Percentiles rank a stretch among this genome's conserved stretches.
These are phyloP conservation scores for Trypanosoma melophagium DNA, from an alignment of 208 protist genomes.

Conservation along the genomic window DNA sequence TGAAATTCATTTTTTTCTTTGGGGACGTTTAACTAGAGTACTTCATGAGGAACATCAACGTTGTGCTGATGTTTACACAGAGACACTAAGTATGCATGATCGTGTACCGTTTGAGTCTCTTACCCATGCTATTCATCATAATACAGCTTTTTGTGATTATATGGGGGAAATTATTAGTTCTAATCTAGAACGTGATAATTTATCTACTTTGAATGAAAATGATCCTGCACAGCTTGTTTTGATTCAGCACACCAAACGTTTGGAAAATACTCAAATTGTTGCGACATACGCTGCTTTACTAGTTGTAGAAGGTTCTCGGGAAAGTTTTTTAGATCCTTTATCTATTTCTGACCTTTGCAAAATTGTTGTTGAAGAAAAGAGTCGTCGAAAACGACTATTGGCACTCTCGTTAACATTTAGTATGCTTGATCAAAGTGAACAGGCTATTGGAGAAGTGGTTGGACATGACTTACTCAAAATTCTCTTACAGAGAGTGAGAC, in stretches of 20 bases:
- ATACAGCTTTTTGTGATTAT: conserved; percentile 77
- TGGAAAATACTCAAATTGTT: conserved; percentile 58
- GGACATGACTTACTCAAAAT: conserved; percentile 51
- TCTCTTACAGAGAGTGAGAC: conserved; percentile 64
- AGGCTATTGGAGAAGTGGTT: conserved; percentile 61
- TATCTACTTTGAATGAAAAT: background rate
- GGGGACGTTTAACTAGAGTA: conserved; percentile 48
- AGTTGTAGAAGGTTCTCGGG: conserved; percentile 75
- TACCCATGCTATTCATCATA: conserved; percentile 69
- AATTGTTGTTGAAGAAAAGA: conserved; percentile 62
- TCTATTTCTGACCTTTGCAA: conserved; percentile 77
- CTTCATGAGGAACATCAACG: conserved; percentile 68
- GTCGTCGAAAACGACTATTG: conserved; percentile 63
- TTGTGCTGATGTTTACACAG: conserved; percentile 64
- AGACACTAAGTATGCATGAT: conserved; percentile 80
- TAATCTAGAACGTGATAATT: conserved; percentile 35
- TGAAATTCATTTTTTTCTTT: conserved; percentile 40
- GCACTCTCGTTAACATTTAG: conserved; percentile 81
- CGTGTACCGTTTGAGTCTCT: conserved; percentile 74
- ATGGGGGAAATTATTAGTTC: conserved; percentile 64
- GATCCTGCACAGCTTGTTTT: conserved; percentile 28
- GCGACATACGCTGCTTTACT: conserved; percentile 62
- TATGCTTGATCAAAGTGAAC: conserved; percentile 82
- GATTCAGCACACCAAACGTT: conserved; percentile 36
- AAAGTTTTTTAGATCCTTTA: conserved; percentile 80